These are phyloP conservation scores for Gillenia trifoliata DNA, from an alignment of 306 rosid genomes.

Conservation along the genomic window DNA sequence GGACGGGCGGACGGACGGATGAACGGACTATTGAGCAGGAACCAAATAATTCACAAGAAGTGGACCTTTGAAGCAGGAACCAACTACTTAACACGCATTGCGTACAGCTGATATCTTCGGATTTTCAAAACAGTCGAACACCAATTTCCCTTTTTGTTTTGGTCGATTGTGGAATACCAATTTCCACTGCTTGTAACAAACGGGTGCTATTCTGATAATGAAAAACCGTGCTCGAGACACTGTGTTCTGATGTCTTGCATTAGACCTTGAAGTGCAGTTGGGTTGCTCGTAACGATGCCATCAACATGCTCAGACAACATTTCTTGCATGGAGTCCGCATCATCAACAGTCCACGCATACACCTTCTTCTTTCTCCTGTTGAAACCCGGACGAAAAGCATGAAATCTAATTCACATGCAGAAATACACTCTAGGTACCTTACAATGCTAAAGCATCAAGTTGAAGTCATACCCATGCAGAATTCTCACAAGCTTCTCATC, in stretches of 20 bases:
- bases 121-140: background rate
- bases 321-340: constrained; percentile 58
- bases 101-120: background rate
- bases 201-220: constrained; percentile 32
- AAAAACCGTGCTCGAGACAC: constrained; percentile 78
- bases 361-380: constrained; percentile 73
- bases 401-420: constrained; percentile 6
- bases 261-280: constrained; percentile 56
- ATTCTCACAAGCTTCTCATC: constrained; percentile 67
- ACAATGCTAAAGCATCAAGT: constrained; percentile 7
- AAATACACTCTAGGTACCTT: no score
- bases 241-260: constrained; percentile 63
- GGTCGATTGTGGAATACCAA: no score
- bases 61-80: background rate
- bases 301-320: constrained; percentile 69
- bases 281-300: constrained; percentile 79
- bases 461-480: constrained; percentile 53
- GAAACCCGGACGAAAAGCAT: constrained; percentile 7
- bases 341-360: constrained; percentile 91
- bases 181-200: background rate
- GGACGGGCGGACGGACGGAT: no score
- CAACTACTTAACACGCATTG: background rate
- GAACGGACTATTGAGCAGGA: no score
- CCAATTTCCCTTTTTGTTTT: background rate
- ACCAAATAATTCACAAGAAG: no score